These are phyloP conservation scores for Falciphora oryzae DNA, from an alignment of 2,329 filamentous ascomycete species.

Conservation along the genomic window DNA sequence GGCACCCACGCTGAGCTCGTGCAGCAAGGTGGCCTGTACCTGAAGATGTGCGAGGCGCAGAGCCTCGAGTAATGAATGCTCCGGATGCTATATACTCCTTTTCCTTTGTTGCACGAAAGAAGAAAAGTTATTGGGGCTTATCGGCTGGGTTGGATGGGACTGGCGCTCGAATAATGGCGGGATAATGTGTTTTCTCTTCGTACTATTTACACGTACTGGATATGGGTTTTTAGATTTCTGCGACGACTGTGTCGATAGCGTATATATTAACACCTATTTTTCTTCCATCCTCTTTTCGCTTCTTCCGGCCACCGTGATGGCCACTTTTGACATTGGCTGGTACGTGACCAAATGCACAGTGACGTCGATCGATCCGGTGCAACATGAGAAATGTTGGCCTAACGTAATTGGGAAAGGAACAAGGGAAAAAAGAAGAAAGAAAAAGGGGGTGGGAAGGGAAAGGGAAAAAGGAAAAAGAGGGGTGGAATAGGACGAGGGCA, in stretches of 20 bases:
- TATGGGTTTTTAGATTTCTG: not conserved
- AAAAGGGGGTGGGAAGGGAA: too few relatives aligned
- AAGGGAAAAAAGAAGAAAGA: too few relatives aligned
- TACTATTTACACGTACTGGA: not conserved
- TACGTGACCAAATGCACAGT: too few relatives aligned
- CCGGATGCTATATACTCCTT: not conserved
- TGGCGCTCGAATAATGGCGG: slow-evolving; percentile 33
- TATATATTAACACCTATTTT: not conserved
- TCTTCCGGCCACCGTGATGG: too few relatives aligned
- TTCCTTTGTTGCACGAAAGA: not conserved
- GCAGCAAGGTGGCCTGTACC: slow-evolving; percentile 53
- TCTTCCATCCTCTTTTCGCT: too few relatives aligned
- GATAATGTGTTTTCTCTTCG: not conserved
- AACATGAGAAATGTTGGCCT: too few relatives aligned
- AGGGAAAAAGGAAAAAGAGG: too few relatives aligned
- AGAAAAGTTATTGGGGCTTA: slow-evolving; percentile 1
- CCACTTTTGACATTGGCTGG: too few relatives aligned
- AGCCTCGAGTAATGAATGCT: not conserved
- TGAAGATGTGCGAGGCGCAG: slow-evolving; percentile 43
- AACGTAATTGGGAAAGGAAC: too few relatives aligned
- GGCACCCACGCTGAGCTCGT: slow-evolving; percentile 57
- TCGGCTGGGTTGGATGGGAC: slow-evolving; percentile 48
- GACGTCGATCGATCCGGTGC: too few relatives aligned
- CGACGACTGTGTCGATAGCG: not conserved
- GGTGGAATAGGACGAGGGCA: too few relatives aligned